A percentile compares a stretch with the other conserved stretches of the same genome.
Evolutionary conservation across 805 yeast species (phyloP).

Genomic region (Schwanniomyces vanrijiae): DNA sequence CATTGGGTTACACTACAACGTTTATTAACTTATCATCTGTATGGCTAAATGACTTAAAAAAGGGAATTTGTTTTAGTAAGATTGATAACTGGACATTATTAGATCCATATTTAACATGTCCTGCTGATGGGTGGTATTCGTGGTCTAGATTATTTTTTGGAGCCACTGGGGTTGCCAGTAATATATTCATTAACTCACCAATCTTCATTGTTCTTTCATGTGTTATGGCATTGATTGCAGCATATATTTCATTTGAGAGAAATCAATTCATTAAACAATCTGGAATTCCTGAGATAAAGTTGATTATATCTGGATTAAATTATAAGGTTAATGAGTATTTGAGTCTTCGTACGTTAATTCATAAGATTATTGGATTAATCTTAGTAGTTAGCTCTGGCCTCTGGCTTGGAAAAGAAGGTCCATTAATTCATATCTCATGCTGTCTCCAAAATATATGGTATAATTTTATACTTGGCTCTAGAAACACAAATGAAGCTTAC

Average conservation of each 20-base stretch:
- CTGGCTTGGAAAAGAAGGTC: constrained; percentile 88
- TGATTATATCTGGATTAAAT: constrained; percentile 65
- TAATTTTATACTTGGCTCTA: constrained; percentile 25
- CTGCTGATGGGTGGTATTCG: constrained; percentile 37
- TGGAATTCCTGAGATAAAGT: constrained; percentile 75
- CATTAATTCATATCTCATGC: constrained; percentile 76
- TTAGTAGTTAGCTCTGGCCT: constrained; percentile 73
- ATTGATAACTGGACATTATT: constrained; percentile 40
- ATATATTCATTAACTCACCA: constrained; percentile 33
- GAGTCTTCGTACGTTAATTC: constrained; percentile 48
- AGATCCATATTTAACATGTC: constrained; percentile 45
- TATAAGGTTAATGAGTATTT: constrained; percentile 48
- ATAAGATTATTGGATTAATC: constrained; percentile 58
- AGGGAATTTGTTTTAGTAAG: constrained; percentile 48
- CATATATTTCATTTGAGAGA: constrained; percentile 24
- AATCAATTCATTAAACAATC: constrained; percentile 39
- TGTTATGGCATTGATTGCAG: constrained; percentile 23
- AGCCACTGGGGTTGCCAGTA: constrained; percentile 16
- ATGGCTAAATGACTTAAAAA: constrained; percentile 51
- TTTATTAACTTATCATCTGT: constrained; percentile 49
- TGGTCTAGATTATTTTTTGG: constrained; percentile 34
- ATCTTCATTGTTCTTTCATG: constrained; percentile 31
- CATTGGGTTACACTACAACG: constrained; percentile 50
- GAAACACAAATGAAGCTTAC: constrained; percentile 55
- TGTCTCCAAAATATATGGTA: constrained; percentile 46